Base-by-base conservation (phyloP, 2,329 filamentous ascomycete species). In the Cladosporium sp. region DNA sequence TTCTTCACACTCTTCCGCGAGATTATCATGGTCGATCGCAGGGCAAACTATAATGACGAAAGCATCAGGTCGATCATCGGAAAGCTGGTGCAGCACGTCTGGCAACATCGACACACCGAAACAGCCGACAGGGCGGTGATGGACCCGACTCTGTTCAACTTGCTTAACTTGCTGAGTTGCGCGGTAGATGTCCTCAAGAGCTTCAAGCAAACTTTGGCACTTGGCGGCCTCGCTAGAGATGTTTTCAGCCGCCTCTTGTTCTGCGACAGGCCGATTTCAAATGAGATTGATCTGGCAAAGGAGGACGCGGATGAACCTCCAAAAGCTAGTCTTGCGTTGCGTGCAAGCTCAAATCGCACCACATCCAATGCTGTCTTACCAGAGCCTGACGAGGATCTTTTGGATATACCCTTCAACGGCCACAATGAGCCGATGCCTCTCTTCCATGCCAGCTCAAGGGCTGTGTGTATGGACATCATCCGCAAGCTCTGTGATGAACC, bases 121-220 rank as follows among this genome's bases (percentile, higher is more conserved):
- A 58, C 68, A 34, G 65, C 68, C 11, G 69, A 70, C 23, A 58
- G 69, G 25, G 68, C 71, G 1, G 39, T 72, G 14, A 28, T 65
- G 11, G 74, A 76, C 59, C 30, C 65, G 16, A 67, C 67, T 5
- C 67, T 76, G 26, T 30, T 57, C 8, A 73, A 73, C 7, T 74
- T 83, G 25, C 75, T 80, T 3, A 76, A 75, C 43, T 72, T 83
- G 30, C 70, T 83, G 18, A 68, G 71, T 13, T 76, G 70, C 58
- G 78, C 78, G 48, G 60, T 75, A 14, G 63, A 60, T 7, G 58
- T 70, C 7, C 62, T 75, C 21, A 73, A 70, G 59, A 70, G 67
- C 49, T 73, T 72, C 60, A 75, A 75, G 64, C 74, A 74, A 65
- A 70, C 74, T 16, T 65, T 76, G 21, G 56, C 65, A 10, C 60